phyloP scores from a whole-genome alignment of 495 filamentous ascomycete genomes.

The Penicillium psychrofluorescens region DNA sequence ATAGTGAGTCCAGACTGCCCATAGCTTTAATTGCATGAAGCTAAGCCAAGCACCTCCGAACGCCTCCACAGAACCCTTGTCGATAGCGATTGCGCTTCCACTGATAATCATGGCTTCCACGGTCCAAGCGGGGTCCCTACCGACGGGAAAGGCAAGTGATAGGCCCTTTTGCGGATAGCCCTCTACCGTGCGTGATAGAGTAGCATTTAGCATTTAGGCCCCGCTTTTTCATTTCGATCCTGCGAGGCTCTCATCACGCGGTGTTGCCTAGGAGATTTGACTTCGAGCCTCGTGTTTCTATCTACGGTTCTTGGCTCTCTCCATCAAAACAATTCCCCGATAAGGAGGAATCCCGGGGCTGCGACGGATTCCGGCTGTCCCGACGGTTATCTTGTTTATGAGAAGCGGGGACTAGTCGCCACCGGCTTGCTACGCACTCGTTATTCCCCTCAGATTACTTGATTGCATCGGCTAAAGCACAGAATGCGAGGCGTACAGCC shows the following conservation, averaged over 20 bases:
- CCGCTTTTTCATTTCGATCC: too few relatives aligned
- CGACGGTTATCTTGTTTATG: not conserved
- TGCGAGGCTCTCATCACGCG: too few relatives aligned
- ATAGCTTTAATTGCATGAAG: not conserved
- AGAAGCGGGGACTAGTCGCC: not conserved
- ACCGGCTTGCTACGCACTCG: not conserved
- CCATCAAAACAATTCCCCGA: too few relatives aligned
- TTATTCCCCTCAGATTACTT: not conserved
- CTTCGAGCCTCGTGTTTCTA: too few relatives aligned
- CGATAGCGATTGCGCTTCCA: not conserved
- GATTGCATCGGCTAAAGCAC: not conserved
- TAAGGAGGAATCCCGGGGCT: not conserved
- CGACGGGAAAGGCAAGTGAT: slow-evolving; percentile 2
- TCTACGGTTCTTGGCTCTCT: too few relatives aligned
- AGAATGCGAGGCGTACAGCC: too few relatives aligned
- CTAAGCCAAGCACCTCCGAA: slow-evolving; percentile 8
- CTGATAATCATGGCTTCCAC: slow-evolving; percentile 7
- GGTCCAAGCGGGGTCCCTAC: slow-evolving; percentile 5
- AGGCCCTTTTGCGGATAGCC: too few relatives aligned
- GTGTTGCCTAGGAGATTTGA: too few relatives aligned
- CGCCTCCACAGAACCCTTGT: slow-evolving; percentile 4
- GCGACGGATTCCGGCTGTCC: slow-evolving; percentile 5
- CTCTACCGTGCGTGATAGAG: too few relatives aligned
- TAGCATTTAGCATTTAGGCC: too few relatives aligned
- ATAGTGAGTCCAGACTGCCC: too few relatives aligned